Percentiles rank a stretch among this genome's conserved stretches.
phyloP scores from a whole-genome alignment of 2,329 filamentous ascomycete species.

The Tolypocladium guangdongense region DNA sequence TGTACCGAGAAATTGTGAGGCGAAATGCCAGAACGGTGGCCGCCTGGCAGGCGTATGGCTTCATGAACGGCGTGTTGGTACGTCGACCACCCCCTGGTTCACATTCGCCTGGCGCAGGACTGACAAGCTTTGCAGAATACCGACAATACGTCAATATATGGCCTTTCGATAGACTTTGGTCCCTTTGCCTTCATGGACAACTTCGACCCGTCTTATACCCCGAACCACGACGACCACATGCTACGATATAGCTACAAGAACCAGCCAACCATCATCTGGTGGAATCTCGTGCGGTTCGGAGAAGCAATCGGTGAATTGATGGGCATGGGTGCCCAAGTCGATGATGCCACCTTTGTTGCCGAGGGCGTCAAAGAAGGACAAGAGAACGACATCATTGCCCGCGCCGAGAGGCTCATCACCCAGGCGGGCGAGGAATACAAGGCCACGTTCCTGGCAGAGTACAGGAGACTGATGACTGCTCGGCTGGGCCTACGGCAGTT shows the following conservation, averaged over 20 bases:
- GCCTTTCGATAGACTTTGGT: constrained; percentile 86
- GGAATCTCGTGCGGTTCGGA: constrained; percentile 88
- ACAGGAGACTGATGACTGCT: constrained; percentile 71
- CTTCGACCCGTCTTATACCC: constrained; percentile 89
- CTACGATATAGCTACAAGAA: constrained; percentile 87
- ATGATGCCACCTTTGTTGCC: constrained; percentile 58
- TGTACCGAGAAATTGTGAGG: constrained; percentile 80
- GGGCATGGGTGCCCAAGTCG: constrained; percentile 62
- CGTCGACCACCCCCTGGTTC: constrained; percentile 1
- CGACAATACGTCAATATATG: constrained; percentile 88
- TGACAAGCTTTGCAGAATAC: constrained; percentile 51
- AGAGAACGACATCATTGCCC: constrained; percentile 57
- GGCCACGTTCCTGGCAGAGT: constrained; percentile 76
- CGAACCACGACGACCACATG: constrained; percentile 88
- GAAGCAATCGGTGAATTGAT: constrained; percentile 84
- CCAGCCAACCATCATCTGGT: constrained; percentile 95
- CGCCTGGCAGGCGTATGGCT: constrained; percentile 95
- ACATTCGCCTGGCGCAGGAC: neutral
- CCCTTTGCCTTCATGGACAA: constrained; percentile 97
- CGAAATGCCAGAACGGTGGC: constrained; percentile 84
- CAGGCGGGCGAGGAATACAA: constrained; percentile 81
- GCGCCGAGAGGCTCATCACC: constrained; percentile 76
- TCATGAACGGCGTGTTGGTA: constrained; percentile 87
- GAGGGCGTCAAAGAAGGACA: constrained; percentile 57
- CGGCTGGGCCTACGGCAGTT: constrained; percentile 65